Conservation (phyloP, 73 alveolate genomes). For the Halteria grandinella region DNA sequence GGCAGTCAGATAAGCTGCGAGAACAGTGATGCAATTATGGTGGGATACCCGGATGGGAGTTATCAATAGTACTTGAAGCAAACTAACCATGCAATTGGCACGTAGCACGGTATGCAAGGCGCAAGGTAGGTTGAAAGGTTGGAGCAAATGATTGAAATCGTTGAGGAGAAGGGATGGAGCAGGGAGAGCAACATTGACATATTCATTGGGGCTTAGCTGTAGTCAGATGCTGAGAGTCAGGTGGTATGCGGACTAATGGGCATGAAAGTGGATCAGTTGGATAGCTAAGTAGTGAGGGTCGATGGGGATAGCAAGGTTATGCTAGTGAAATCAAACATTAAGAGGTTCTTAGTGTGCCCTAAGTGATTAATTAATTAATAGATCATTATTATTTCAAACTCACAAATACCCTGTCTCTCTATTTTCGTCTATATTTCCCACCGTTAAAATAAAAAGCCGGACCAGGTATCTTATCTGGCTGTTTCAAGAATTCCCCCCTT, state of each 20-base stretch:
- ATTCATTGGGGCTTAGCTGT: not conserved
- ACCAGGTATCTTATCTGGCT: no score
- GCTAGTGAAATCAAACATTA: conserved; percentile 3
- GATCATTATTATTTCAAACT: no score
- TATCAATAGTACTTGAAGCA: not conserved
- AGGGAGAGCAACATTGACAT: not conserved
- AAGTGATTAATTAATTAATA: no score
- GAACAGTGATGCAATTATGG: not conserved
- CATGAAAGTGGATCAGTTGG: not conserved
- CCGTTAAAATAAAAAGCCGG: no score
- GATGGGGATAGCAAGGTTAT: not conserved
- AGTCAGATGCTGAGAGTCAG: not conserved
- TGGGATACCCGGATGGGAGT: conserved; percentile 16
- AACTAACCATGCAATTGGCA: not conserved
- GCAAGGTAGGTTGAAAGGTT: not conserved
- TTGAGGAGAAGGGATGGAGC: conserved; percentile 1
- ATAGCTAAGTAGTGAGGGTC: not conserved
- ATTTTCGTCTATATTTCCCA: no score
- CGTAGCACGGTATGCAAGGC: not conserved
- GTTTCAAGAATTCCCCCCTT: no score
- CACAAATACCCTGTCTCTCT: no score
- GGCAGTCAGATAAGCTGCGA: not conserved
- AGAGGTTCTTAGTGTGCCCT: conserved; percentile 20
- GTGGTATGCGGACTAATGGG: not conserved
- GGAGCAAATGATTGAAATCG: not conserved